Evolutionary conservation across 2,329 filamentous ascomycete genomes (phyloP), one percentile per base, ranked within the genome.

Genomic region (Tetracladium maxilliforme): DNA sequence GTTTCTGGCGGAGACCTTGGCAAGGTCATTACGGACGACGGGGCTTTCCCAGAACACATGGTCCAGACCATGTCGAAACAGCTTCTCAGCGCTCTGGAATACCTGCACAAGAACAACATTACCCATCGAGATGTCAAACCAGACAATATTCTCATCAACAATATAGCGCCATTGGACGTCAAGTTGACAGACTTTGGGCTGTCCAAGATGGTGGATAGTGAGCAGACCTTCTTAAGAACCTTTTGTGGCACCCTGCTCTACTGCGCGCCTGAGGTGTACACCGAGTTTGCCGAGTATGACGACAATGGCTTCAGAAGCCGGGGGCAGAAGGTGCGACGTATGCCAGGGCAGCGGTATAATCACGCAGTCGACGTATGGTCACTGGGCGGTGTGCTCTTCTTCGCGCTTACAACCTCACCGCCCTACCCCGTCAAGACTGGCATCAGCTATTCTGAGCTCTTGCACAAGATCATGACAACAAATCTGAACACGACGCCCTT

Each of bases 121-220:
- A 95, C 87, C 0, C 90, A 98, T 51, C 78, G 90, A n/a, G 90
- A 98, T 48, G 84, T 98, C 43, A 98, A 98, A 46, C 90, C 90
- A 0, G 90, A 98, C 57, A 98, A 98, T 42, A 94, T 98, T 32
- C 61, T 98, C 20, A 80, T 95, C 36, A 62, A 73, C 8, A 75
- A 71, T 1, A 47, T 70, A 7, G 58, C 75, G 6, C 84, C 86
- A 0, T 68, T 93, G 24, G 61, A 69, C 10, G 77, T 95, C 39
- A 95, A 98, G 50, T 60, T 98, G 10, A 93, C 90, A 0, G 90
- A 98, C 45, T 98, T 98, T 54, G 90, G 90, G 4, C 56, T 98
- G 5, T 95, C 90, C 3, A 98, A 98, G 47, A 86, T 92, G 48
- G 75, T 93, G 22, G 78, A 84, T 33, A 82, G 82, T 35, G 74